Percentiles rank a stretch among this genome's conserved stretches.
Conservation (phyloP, 148 eudicot species). For the Diospyros kaki region DNA sequence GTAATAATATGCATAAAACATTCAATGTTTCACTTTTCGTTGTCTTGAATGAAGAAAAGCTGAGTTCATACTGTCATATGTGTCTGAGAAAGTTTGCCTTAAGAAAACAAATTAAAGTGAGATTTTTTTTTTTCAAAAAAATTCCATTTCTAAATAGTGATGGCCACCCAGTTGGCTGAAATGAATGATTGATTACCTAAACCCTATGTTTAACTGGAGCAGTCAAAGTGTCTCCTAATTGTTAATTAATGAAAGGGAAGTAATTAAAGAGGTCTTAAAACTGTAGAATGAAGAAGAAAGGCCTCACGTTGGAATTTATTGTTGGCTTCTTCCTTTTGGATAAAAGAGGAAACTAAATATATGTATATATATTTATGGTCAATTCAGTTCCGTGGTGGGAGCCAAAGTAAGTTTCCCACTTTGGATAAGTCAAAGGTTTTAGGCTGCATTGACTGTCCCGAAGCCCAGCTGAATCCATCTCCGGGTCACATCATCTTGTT, state of each 20-base stretch:
- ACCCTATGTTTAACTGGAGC: too few relatives aligned
- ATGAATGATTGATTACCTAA: too few relatives aligned
- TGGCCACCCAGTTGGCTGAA: too few relatives aligned
- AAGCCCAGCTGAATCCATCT: conserved; percentile 5
- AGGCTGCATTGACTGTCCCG: conserved; percentile 1
- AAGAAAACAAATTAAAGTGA: background rate
- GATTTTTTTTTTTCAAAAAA: too few relatives aligned
- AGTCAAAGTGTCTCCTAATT: too few relatives aligned
- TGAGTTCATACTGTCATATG: background rate
- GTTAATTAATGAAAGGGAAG: too few relatives aligned
- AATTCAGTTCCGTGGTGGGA: conserved; percentile 3
- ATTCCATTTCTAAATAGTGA: too few relatives aligned
- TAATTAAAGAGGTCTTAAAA: background rate
- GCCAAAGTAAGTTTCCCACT: conserved; percentile 9
- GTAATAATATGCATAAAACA: background rate
- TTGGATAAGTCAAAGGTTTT: background rate
- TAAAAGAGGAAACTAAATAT: background rate
- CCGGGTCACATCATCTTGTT: background rate
- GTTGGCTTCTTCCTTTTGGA: too few relatives aligned
- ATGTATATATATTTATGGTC: background rate
- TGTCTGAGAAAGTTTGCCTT: background rate
- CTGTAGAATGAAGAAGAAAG: background rate
- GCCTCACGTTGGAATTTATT: too few relatives aligned
- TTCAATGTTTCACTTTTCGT: background rate
- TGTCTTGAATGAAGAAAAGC: background rate